Conservation (phyloP, 495 filamentous ascomycete species). For the Aspergillus coremiiformis region DNA sequence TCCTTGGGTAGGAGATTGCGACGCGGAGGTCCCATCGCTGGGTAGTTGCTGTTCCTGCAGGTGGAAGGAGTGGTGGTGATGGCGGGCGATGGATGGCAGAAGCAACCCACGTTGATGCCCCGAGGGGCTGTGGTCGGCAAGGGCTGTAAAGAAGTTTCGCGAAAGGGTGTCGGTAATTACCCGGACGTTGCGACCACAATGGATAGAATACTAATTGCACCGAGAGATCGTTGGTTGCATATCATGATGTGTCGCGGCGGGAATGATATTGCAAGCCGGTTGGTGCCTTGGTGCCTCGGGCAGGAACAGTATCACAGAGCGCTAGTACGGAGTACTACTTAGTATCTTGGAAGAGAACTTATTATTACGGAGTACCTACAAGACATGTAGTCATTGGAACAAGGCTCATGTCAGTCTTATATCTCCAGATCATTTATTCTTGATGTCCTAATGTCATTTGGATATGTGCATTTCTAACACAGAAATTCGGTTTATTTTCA, state of each 20-base stretch:
- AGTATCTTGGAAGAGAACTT: too few species aligned
- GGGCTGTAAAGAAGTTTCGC: background rate
- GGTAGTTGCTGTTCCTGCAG: slow-evolving; percentile 12
- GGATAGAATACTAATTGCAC: background rate
- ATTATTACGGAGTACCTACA: too few species aligned
- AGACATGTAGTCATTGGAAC: too few species aligned
- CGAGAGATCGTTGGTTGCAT: background rate
- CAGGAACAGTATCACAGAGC: slow-evolving; percentile 7
- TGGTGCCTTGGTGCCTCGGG: slow-evolving; percentile 19
- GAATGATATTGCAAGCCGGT: background rate
- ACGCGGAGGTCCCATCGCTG: slow-evolving; percentile 46
- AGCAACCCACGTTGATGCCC: slow-evolving; percentile 9
- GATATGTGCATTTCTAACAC: too few species aligned
- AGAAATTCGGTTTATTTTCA: too few species aligned
- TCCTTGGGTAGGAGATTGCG: slow-evolving; percentile 56
- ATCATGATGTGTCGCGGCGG: slow-evolving; percentile 1
- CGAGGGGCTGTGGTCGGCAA: slow-evolving; percentile 10
- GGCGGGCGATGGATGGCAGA: background rate
- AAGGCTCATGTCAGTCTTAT: too few species aligned
- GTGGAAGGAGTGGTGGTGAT: slow-evolving; percentile 13
- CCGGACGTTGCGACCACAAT: background rate
- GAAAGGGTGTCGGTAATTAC: background rate
- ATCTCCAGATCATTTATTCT: too few species aligned
- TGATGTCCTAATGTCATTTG: too few species aligned
- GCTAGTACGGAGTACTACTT: too few species aligned